Conservation (phyloP, 2,329 filamentous ascomycete genomes). For the Xylaria sp. region DNA sequence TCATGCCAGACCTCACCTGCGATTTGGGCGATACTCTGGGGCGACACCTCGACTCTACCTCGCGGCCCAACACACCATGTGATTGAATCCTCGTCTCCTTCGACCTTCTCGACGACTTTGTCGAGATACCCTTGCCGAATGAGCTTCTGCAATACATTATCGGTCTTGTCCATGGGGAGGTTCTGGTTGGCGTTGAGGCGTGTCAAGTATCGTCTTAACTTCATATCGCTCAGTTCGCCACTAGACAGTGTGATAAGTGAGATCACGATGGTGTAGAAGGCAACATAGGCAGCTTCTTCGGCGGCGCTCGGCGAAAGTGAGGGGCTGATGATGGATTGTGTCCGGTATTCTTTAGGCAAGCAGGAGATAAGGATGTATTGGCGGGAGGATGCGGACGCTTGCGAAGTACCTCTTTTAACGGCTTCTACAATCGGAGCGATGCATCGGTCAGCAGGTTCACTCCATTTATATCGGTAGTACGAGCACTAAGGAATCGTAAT, state of each 20-base stretch:
- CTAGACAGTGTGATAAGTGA: conserved; percentile 79
- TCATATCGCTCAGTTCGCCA: conserved; percentile 79
- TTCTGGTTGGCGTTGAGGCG: conserved; percentile 80
- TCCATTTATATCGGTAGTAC: not conserved
- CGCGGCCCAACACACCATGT: conserved; percentile 88
- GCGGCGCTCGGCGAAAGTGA: conserved; percentile 71
- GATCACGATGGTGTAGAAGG: conserved; percentile 82
- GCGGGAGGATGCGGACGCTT: conserved; percentile 67
- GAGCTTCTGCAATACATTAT: conserved; percentile 78
- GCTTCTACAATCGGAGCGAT: conserved; percentile 46
- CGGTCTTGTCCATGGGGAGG: conserved; percentile 79
- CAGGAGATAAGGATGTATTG: conserved; percentile 81
- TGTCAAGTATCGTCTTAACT: conserved; percentile 78
- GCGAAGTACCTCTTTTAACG: conserved; percentile 54
- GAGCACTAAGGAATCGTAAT: not conserved
- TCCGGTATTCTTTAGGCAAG: conserved; percentile 74
- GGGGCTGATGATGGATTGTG: conserved; percentile 73
- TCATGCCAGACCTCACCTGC: conserved; percentile 70
- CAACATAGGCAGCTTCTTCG: conserved; percentile 82
- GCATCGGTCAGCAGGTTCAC: conserved; percentile 49
- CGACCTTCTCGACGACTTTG: conserved; percentile 72
- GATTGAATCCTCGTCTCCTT: conserved; percentile 76
- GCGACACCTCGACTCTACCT: conserved; percentile 84
- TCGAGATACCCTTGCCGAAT: conserved; percentile 85
- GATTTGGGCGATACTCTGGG: conserved; percentile 77